Evolutionary conservation across 2,329 filamentous ascomycete genomes (phyloP).

Genomic region (Pezicula neosporulosa): DNA sequence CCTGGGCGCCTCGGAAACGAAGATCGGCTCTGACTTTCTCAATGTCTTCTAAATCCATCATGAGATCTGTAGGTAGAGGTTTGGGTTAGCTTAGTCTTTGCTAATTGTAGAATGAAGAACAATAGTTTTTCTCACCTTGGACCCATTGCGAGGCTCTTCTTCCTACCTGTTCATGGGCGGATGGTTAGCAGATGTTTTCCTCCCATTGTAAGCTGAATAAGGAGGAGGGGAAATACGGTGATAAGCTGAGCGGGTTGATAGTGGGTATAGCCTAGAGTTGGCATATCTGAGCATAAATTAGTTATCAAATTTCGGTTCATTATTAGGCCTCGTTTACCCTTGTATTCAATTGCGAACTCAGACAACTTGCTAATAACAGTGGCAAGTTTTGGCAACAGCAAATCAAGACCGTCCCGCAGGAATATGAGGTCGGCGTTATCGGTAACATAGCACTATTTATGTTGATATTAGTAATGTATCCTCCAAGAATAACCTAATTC

Average conservation of each 20-base stretch:
- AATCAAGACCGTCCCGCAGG: constrained; percentile 66
- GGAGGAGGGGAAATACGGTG: neutral
- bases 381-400: constrained; percentile 75
- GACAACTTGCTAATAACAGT: constrained; percentile 74
- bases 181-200: neutral
- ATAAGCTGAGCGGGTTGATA: constrained; percentile 54
- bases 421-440: constrained; percentile 79
- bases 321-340: constrained; percentile 26
- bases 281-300: constrained; percentile 40
- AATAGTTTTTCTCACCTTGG: constrained; percentile 34
- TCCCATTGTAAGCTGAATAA: neutral
- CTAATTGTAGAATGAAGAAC: neutral
- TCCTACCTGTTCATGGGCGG: constrained; percentile 21
- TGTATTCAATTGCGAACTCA: constrained; percentile 69
- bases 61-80: constrained; percentile 43
- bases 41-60: constrained; percentile 73
- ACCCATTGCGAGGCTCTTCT: constrained; percentile 30
- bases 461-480: too few relatives aligned
- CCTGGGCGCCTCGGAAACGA: constrained; percentile 67
- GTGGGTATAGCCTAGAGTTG: constrained; percentile 76
- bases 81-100: neutral
- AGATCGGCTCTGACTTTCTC: constrained; percentile 66
- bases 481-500: too few relatives aligned
- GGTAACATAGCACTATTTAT: constrained; percentile 37
- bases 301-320: too few relatives aligned